A percentile compares a stretch with the other conserved stretches of the same genome.
These are phyloP conservation scores for Fusarium piperis DNA, from an alignment of 2,329 filamentous ascomycete genomes.

Conservation along the genomic window DNA sequence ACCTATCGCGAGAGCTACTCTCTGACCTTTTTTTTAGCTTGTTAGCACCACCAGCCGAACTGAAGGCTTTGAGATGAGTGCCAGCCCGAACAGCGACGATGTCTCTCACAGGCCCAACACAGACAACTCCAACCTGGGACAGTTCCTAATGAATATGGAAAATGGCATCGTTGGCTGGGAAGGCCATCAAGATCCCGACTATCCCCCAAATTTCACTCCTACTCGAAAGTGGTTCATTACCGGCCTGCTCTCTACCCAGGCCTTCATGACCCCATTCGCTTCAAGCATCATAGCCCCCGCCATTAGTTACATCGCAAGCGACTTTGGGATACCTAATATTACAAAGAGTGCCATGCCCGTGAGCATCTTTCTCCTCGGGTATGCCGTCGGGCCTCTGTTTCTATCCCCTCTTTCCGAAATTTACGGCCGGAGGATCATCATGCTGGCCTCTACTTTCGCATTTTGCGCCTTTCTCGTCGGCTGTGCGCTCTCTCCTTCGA, in stretches of 20 bases:
- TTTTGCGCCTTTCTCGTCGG: slow-evolving; percentile 73
- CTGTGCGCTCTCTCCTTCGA: slow-evolving; percentile 66
- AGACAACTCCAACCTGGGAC: too few relatives aligned
- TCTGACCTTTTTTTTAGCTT: too few relatives aligned
- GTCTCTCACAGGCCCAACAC: too few relatives aligned
- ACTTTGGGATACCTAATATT: slow-evolving; percentile 53
- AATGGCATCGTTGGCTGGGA: slow-evolving; percentile 69
- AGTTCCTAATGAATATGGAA: slow-evolving; percentile 57
- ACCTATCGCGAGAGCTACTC: too few relatives aligned
- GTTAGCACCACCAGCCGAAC: too few relatives aligned
- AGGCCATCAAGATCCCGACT: slow-evolving; percentile 63
- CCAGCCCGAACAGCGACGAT: too few relatives aligned
- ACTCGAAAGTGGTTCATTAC: slow-evolving; percentile 68
- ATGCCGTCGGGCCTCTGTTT: slow-evolving; percentile 65
- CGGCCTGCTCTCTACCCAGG: slow-evolving; percentile 66
- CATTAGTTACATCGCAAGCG: slow-evolving; percentile 54
- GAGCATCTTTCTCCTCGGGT: slow-evolving; percentile 70
- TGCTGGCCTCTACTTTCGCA: slow-evolving; percentile 65
- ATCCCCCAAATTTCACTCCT: slow-evolving; percentile 66
- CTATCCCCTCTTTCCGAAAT: slow-evolving; percentile 70
- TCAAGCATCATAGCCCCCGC: slow-evolving; percentile 69
- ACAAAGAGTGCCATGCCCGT: slow-evolving; percentile 62
- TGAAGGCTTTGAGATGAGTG: too few relatives aligned
- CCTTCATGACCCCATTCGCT: slow-evolving; percentile 72
- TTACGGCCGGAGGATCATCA: slow-evolving; percentile 68